Evolutionary conservation across 2,329 filamentous ascomycete species (phyloP).

Genomic region (Xylaria sp.): DNA sequence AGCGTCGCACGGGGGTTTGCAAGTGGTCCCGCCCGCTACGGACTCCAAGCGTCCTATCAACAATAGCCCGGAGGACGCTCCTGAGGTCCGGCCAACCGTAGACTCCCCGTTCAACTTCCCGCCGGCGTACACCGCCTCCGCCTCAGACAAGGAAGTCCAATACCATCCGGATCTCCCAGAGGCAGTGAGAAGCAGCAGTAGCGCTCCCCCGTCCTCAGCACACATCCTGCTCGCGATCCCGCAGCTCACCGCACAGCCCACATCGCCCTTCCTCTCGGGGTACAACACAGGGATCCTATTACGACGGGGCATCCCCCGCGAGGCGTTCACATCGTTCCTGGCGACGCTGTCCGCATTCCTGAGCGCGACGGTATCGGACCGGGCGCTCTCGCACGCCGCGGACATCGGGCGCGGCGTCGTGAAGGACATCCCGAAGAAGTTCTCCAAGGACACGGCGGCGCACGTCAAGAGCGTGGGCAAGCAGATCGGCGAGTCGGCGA

Average conservation of each 20-base stretch:
- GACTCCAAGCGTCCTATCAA: conserved; percentile 18
- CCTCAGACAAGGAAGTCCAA: conserved; percentile 32
- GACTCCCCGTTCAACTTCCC: conserved; percentile 57
- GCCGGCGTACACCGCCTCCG: conserved; percentile 20
- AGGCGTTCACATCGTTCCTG: conserved; percentile 47
- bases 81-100: conserved; percentile 46
- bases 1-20: conserved; percentile 23
- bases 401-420: conserved; percentile 47
- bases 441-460: conserved; percentile 52
- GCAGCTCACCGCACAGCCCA: conserved; percentile 43
- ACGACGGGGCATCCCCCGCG: conserved; percentile 48
- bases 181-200: neutral
- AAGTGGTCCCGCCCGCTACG: neutral
- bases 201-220: conserved; percentile 49
- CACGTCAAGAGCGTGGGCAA: conserved; percentile 55
- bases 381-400: conserved; percentile 52
- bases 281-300: conserved; percentile 55
- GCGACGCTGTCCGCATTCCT: conserved; percentile 59
- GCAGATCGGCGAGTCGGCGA: conserved; percentile 52
- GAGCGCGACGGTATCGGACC: conserved; percentile 57
- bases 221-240: conserved; percentile 30
- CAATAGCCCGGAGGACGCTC: neutral
- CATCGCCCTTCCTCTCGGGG: conserved; percentile 54
- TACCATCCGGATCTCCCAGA: conserved; percentile 13
- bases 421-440: conserved; percentile 50